Evolutionary conservation across 2,329 filamentous ascomycete species (phyloP).

Genomic region (Ascocoryne sarcoides): DNA sequence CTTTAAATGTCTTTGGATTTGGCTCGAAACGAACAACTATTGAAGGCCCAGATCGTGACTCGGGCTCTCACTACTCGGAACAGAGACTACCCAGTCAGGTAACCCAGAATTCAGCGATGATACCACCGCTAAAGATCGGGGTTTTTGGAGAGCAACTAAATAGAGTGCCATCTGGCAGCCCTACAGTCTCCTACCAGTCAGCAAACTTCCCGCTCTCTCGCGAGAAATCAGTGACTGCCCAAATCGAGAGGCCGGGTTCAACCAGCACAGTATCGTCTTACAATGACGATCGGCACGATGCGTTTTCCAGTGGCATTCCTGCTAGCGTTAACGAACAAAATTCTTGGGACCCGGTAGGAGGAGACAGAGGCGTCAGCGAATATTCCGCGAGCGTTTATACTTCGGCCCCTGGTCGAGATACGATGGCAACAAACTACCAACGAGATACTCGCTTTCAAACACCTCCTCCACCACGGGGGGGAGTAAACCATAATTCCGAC

Average conservation of each 20-base stretch:
- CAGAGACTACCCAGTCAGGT: constrained; percentile 33
- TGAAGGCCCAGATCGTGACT: constrained; percentile 35
- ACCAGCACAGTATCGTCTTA: constrained; percentile 24
- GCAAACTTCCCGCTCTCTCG: constrained; percentile 43
- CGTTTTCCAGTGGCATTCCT: constrained; percentile 57
- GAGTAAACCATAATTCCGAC: constrained; percentile 40
- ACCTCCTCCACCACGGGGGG: constrained; percentile 8
- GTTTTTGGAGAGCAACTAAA: constrained; percentile 47
- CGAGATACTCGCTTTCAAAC: constrained; percentile 15
- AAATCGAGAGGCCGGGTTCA: constrained; percentile 51
- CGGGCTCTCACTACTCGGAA: constrained; percentile 48
- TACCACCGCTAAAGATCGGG: constrained; percentile 58
- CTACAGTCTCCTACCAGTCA: constrained; percentile 49
- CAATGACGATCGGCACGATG: constrained; percentile 29
- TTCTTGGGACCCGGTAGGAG: constrained; percentile 21
- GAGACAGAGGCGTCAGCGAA: constrained; percentile 43
- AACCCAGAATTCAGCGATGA: constrained; percentile 59
- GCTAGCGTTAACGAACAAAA: constrained; percentile 40
- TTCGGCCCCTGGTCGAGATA: constrained; percentile 23
- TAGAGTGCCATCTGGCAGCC: constrained; percentile 60
- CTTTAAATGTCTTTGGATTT: constrained; percentile 56
- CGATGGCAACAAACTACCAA: constrained; percentile 28
- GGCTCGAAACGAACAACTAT: constrained; percentile 37
- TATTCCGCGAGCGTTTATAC: constrained; percentile 40
- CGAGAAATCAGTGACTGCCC: constrained; percentile 45